Conservation (phyloP, 495 filamentous ascomycete species). For the Xylaria bambusicola region DNA sequence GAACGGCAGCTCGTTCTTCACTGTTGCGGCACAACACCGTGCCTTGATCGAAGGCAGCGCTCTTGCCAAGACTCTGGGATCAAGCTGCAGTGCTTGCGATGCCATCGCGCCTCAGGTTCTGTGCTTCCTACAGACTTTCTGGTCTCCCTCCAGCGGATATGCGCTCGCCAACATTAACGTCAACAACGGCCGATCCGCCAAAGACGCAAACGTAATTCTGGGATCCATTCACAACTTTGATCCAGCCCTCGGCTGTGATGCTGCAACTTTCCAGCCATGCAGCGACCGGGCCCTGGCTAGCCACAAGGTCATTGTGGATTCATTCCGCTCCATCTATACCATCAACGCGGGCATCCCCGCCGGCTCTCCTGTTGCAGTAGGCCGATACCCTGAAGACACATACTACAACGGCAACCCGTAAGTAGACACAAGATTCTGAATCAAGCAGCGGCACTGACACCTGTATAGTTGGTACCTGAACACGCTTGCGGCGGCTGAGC, state of each 20-base stretch:
- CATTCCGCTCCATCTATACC: constrained; percentile 61
- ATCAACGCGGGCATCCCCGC: constrained; percentile 55
- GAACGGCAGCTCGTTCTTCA: constrained; percentile 62
- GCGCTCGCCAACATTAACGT: constrained; percentile 58
- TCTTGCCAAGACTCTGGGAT: constrained; percentile 52
- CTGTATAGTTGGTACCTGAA: constrained; percentile 57
- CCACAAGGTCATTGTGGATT: constrained; percentile 64
- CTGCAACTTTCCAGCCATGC: constrained; percentile 64
- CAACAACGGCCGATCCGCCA: constrained; percentile 54
- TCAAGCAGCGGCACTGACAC: constrained; percentile 2
- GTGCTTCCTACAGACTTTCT: constrained; percentile 67
- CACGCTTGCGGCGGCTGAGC: constrained; percentile 66
- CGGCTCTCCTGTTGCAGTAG: constrained; percentile 61
- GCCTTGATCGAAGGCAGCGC: constrained; percentile 64
- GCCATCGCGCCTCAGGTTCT: constrained; percentile 60
- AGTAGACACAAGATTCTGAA: constrained; percentile 4
- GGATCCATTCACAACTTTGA: constrained; percentile 67
- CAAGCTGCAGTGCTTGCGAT: constrained; percentile 49
- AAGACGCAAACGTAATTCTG: constrained; percentile 65
- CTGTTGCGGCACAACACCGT: constrained; percentile 42
- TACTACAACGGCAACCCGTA: constrained; percentile 66
- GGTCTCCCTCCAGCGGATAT: constrained; percentile 56
- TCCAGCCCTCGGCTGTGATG: constrained; percentile 57
- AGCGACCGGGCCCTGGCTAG: constrained; percentile 63
- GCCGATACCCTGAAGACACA: constrained; percentile 67